Evolutionary conservation across 805 yeast genomes (phyloP), one percentile per base, ranked within the genome.

Genomic region (Candida loeiensis): DNA sequence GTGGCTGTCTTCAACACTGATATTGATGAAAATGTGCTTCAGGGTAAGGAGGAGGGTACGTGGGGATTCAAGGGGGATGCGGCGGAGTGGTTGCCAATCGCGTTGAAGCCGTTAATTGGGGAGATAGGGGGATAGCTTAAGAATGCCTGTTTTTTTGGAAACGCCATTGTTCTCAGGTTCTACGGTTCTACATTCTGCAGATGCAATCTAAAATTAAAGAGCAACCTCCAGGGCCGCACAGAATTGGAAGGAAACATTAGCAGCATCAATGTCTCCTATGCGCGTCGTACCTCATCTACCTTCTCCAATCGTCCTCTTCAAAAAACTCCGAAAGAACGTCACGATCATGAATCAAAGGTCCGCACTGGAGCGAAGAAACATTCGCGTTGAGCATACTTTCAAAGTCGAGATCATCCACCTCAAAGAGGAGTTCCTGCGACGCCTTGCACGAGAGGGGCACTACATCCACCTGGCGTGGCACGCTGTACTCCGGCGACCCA

Each of bases 21-120:
- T 36, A 71, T 74, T 15, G 80, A 76, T 11, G 69, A 69, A 17
- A 64, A 61, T 9, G 68, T 69, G 7, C 51, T 69, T 20, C 50
- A 61, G 0, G 71, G 74, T 1, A 63, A 65, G 27, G 73, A 65
- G 8, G 61, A 61, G 12, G 56, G 54, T 4, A 68, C 73, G 11
- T 86, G 90, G 89, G 83, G 82, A 25, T 85, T 87, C 53, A 59
- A 69, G 40, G 96, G 96, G 1, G 93, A 87, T 55, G 90, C 95
- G 0, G 81, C 90, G 0, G 74, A 74, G 36, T 66, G 77, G 63
- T 64, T 87, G 14, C 95, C 95, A 0, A 36, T 57, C 18, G 89
- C 88, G 3, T 62, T 87, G 40, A 77, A 70, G 49, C 88, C 83
- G 3, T 42, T 72, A 22, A 49, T 64, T 15, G 39, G 25, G n/a